A percentile compares a stretch with the other conserved stretches of the same genome.
Evolutionary conservation across 179 eudicot genomes (phyloP).

Genomic region (Heliamphora pulchella): DNA sequence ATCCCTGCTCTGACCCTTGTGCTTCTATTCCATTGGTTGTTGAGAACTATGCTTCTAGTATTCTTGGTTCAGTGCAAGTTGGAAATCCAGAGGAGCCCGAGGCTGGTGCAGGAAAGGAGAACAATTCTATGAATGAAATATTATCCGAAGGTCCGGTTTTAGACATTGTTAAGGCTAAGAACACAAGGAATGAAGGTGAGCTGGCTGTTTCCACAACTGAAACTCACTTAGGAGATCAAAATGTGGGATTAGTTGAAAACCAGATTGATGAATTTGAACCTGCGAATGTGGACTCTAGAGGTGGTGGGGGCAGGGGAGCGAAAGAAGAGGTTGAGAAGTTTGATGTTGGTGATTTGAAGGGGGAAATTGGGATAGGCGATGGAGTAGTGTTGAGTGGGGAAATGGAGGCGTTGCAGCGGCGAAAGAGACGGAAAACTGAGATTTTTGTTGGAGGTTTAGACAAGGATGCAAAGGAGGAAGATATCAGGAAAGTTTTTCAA

Average conservation of each 20-base stretch:
- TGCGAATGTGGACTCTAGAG: constrained; percentile 14
- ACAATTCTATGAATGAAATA: not conserved
- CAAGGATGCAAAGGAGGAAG: constrained; percentile 48
- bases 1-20: not conserved
- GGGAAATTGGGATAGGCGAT: constrained; percentile 24
- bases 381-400: constrained; percentile 38
- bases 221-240: constrained; percentile 4
- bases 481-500: constrained; percentile 44
- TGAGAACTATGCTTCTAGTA: constrained; percentile 16
- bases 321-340: constrained; percentile 16
- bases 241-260: constrained; percentile 1
- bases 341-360: constrained; percentile 19
- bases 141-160: not conserved
- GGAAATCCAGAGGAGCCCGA: constrained; percentile 5
- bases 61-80: not conserved
- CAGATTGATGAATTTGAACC: constrained; percentile 5
- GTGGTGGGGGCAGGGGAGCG: constrained; percentile 14
- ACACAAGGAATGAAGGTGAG: not conserved
- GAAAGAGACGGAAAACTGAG: constrained; percentile 51
- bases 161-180: not conserved
- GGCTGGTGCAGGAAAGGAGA: constrained; percentile 7
- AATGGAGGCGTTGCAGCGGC: constrained; percentile 53
- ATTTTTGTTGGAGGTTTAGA: constrained; percentile 61
- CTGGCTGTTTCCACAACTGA: not conserved
- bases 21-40: constrained; percentile 15